Conservation (phyloP, 768 basidiomycete species). For the Gelatoporia subvermispora region DNA sequence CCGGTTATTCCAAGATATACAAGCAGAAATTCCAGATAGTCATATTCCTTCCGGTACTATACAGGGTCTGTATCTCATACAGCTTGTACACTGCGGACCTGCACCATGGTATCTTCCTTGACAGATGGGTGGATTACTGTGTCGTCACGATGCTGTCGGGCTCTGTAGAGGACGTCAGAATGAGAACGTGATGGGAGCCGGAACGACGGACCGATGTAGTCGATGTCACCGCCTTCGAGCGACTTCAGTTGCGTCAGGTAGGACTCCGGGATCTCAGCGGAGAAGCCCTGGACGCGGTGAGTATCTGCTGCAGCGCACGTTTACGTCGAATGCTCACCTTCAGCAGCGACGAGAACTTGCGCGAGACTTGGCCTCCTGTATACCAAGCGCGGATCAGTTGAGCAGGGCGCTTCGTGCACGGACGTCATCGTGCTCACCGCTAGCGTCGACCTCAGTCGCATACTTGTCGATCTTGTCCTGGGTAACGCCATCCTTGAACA, state of each 20-base stretch:
- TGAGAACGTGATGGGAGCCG: not conserved
- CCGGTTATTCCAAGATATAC: no score
- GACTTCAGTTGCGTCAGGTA: constrained; percentile 31
- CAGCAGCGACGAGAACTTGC: constrained; percentile 33
- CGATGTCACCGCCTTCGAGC: constrained; percentile 30
- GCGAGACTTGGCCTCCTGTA: constrained; percentile 40
- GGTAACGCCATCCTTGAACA: constrained; percentile 45
- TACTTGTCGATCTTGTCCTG: constrained; percentile 38
- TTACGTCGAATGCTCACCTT: constrained; percentile 26
- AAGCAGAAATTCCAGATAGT: no score
- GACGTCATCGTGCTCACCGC: constrained; percentile 28
- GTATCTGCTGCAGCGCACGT: not conserved
- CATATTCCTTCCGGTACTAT: no score
- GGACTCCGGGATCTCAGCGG: constrained; percentile 32
- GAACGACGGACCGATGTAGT: constrained; percentile 41
- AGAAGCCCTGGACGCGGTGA: constrained; percentile 35
- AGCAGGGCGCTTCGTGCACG: not conserved
- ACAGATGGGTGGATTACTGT: constrained; percentile 23
- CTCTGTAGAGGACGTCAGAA: constrained; percentile 26
- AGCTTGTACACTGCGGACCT: no score
- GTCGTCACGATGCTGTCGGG: constrained; percentile 38
- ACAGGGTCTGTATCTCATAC: no score
- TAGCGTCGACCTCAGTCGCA: constrained; percentile 29
- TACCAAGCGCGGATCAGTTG: not conserved
- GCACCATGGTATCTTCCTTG: not conserved